Base-by-base conservation (phyloP, 2,329 filamentous ascomycete genomes). In the Phialocephala sp. region DNA sequence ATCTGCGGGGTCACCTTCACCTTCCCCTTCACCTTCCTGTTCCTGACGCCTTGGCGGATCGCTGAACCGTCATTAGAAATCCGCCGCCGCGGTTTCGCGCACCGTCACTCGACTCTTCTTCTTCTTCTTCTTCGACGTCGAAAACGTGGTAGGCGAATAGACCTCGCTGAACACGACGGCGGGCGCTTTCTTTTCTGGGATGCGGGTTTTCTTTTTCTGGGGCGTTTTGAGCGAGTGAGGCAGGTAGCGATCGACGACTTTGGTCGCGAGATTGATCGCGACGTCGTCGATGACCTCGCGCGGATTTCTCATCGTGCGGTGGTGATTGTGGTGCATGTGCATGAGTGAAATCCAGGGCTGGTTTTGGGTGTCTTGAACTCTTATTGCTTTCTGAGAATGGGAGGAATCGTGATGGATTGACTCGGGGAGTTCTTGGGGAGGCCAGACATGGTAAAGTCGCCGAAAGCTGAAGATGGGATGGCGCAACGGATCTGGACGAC, bases 211-310 rank as follows among this genome's bases (percentile, higher is more conserved):
- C 15, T 27, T 54, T 11, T 32, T 32, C 27, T 3, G 27, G 6
- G 50, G 50, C 3, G 9, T 54, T 35, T 35, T 32, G 8, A 54
- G 11, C 1, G 50, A 9, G 50, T 12, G 4, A 8, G 50, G 50
- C 4, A 54, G 50, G 24, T 54, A 54, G 8, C 27, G 22, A 8
- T 54, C 50, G 14, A 54, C 24, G 12, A 54, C 50, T 12, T 54
- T 54, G 1, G 15, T 54, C 2, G 50, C 50, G 11, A 54, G 24
- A 54, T 15, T 32, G 2, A 54, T 35, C 4, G 50, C 50, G 50
- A 54, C 50, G 8, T 54, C 24, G 50, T 54, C 50, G 50, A 54
- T 54, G 27, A 54, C 50, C 18, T 27, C 24, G 11, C 50, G 50
- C 14, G 50, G 50, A 18, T 54, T 54, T 27, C 50, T 14, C 50